Conservation (phyloP, 805 yeast species). For the Clavispora santaluciae region DNA sequence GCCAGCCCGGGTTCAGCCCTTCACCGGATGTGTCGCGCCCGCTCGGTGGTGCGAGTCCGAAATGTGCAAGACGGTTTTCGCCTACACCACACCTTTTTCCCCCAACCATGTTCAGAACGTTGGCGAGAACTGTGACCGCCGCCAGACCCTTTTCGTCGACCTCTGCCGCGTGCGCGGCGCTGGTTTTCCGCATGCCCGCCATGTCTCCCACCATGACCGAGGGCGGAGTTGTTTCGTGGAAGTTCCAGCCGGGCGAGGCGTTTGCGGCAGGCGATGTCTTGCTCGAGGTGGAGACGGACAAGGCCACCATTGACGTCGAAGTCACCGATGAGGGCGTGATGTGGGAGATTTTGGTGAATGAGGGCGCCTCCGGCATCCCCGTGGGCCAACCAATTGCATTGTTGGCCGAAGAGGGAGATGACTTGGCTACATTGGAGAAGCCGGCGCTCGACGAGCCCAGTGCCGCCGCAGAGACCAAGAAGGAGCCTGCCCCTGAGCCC, state of each 20-base stretch:
- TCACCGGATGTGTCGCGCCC: conserved; percentile 20
- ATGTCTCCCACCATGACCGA: conserved; percentile 98
- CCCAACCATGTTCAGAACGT: conserved; percentile 15
- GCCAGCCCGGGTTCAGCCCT: too few species aligned
- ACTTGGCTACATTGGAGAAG: conserved; percentile 54
- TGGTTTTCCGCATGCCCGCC: conserved; percentile 86
- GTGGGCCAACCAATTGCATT: conserved; percentile 92
- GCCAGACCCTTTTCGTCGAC: conserved; percentile 27
- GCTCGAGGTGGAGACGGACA: conserved; percentile 81
- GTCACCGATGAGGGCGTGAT: conserved; percentile 89
- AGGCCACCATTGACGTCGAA: conserved; percentile 78
- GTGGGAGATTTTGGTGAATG: conserved; percentile 65
- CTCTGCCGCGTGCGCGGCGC: conserved; percentile 29
- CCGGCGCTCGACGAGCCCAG: conserved; percentile 39
- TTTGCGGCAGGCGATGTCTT: conserved; percentile 81
- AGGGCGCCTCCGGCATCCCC: conserved; percentile 74
- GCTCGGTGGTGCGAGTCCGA: conserved; percentile 20
- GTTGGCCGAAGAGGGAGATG: conserved; percentile 85
- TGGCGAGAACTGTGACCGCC: conserved; percentile 9
- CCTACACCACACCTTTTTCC: conserved; percentile 1
- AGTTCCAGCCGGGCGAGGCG: conserved; percentile 61
- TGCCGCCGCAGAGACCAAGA: conserved; percentile 15
- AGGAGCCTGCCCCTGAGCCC: conserved; percentile 10
- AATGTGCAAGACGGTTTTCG: conserved; percentile 2
- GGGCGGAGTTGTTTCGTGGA: conserved; percentile 92